Conservation (phyloP, 306 rosid genomes). For the Rubus parviflorus region DNA sequence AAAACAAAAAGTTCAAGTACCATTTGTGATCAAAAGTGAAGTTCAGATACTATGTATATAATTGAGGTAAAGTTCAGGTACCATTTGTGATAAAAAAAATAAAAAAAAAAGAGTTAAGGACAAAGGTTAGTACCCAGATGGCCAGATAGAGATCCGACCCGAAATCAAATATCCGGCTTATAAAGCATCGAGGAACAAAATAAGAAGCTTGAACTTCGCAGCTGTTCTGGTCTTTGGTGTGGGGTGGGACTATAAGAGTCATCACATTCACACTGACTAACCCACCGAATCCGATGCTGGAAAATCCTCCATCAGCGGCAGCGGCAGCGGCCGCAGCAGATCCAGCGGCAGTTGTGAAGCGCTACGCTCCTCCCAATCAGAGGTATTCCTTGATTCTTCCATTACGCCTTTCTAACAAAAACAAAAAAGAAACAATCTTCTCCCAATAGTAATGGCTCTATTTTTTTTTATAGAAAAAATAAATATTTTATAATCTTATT, state of each 20-base stretch:
- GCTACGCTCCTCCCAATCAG: conserved; percentile 77
- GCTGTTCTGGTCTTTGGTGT: background rate
- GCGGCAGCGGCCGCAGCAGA: conserved; percentile 36
- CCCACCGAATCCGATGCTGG: conserved; percentile 41
- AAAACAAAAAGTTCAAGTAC: too few relatives aligned
- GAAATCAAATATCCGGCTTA: background rate
- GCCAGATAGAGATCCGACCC: background rate
- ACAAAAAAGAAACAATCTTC: background rate
- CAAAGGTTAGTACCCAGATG: too few relatives aligned
- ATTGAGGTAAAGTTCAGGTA: too few relatives aligned
- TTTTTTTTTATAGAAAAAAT: background rate
- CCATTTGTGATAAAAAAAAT: too few relatives aligned
- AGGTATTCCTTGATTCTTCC: conserved; percentile 31
- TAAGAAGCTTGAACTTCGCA: background rate
- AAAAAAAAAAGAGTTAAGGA: too few relatives aligned
- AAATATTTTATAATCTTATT: background rate
- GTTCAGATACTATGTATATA: too few relatives aligned
- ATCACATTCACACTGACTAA: background rate
- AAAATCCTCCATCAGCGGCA: conserved; percentile 39
- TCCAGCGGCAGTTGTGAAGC: conserved; percentile 36
- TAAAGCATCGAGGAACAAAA: background rate
- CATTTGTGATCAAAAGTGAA: too few relatives aligned
- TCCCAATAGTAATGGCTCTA: too few relatives aligned
- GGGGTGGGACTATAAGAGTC: background rate
- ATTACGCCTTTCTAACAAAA: background rate